These are phyloP conservation scores for Cladophialophora yegresii DNA, from an alignment of 2,329 filamentous ascomycete species.

Conservation along the genomic window DNA sequence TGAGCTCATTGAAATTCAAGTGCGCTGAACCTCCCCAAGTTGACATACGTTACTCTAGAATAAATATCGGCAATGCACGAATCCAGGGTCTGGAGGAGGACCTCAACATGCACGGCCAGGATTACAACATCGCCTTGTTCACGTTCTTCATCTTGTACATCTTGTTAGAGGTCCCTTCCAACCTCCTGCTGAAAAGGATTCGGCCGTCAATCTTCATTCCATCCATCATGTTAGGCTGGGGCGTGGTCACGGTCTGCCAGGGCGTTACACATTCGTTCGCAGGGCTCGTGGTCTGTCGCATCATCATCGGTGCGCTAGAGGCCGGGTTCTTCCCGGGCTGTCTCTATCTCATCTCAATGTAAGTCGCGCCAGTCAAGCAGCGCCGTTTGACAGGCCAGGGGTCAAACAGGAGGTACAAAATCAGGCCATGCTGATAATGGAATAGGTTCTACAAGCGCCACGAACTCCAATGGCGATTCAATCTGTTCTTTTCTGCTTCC, in stretches of 20 bases:
- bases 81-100: conserved; percentile 49
- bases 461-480: conserved; percentile 45
- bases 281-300: conserved; percentile 40
- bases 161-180: conserved; percentile 47
- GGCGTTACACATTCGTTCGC: conserved; percentile 40
- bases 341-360: conserved; percentile 36
- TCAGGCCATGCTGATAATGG: conserved; percentile 31
- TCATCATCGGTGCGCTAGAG: conserved; percentile 41
- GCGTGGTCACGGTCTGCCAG: conserved; percentile 46
- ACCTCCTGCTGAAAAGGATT: conserved; percentile 47
- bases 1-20: conserved; percentile 4
- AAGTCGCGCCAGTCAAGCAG: conserved; percentile 5
- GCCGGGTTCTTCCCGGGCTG: conserved; percentile 45
- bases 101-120: conserved; percentile 48
- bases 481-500: conserved; percentile 41
- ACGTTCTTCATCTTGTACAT: conserved; percentile 36
- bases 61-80: conserved; percentile 53
- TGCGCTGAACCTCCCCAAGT: not conserved
- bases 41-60: conserved; percentile 36
- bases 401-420: not conserved
- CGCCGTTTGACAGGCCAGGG: not conserved
- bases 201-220: conserved; percentile 35
- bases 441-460: conserved; percentile 43
- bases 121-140: conserved; percentile 41
- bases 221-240: conserved; percentile 36